These are phyloP conservation scores for Pythium oligandrum DNA, from an alignment of 352 stramenopile species.

Conservation along the genomic window DNA sequence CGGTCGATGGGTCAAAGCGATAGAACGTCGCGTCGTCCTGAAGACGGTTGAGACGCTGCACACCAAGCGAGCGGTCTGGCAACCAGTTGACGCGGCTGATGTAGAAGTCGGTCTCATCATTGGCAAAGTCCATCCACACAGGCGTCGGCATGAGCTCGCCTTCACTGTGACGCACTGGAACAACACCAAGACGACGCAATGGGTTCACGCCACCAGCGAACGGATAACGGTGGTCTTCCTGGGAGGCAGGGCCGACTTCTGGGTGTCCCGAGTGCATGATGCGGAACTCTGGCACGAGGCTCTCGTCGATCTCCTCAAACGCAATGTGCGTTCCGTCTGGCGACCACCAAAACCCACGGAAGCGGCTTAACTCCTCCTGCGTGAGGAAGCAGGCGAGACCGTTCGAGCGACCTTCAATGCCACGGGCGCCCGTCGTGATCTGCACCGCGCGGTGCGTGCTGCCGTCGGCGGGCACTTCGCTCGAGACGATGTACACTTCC, in stretches of 20 bases:
- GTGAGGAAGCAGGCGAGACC: slow-evolving; percentile 97
- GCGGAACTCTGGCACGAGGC: slow-evolving; percentile 89
- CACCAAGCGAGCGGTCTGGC: slow-evolving; percentile 89
- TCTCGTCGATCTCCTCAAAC: slow-evolving; percentile 93
- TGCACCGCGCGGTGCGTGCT: slow-evolving; percentile 45
- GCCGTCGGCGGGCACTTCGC: slow-evolving; percentile 26
- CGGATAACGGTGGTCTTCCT: slow-evolving; percentile 87
- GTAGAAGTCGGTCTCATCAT: slow-evolving; percentile 77
- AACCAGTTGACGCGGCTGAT: slow-evolving; percentile 93
- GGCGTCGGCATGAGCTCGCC: slow-evolving; percentile 30
- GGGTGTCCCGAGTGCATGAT: slow-evolving; percentile 93
- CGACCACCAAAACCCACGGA: slow-evolving; percentile 96
- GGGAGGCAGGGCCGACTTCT: slow-evolving; percentile 37
- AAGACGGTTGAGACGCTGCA: slow-evolving; percentile 84
- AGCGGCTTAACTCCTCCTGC: slow-evolving; percentile 96
- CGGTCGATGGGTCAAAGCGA: slow-evolving; percentile 75
- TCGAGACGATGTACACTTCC: slow-evolving; percentile 91
- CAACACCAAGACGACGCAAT: slow-evolving; percentile 78
- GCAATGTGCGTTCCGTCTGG: slow-evolving; percentile 81
- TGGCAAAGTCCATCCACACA: slow-evolving; percentile 75
- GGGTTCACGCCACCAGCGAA: slow-evolving; percentile 94
- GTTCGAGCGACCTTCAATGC: slow-evolving; percentile 76
- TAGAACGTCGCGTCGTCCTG: slow-evolving; percentile 71
- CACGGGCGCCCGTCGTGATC: slow-evolving; percentile 72
- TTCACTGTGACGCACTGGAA: slow-evolving; percentile 29